These are phyloP conservation scores for Volvox reticuliferus DNA, from an alignment of 139 green algal species.

Conservation along the genomic window DNA sequence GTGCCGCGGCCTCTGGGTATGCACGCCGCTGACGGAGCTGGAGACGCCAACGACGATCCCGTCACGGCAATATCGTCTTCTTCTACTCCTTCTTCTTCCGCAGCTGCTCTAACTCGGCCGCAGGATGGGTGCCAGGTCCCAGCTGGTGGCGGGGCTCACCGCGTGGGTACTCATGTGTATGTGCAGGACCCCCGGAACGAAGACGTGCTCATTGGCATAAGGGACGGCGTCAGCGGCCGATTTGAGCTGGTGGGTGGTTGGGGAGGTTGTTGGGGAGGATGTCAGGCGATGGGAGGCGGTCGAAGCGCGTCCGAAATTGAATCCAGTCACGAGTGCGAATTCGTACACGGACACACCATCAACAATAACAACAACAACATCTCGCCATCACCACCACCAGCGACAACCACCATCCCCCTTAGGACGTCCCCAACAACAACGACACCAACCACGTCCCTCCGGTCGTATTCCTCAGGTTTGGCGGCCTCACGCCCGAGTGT, in stretches of 20 bases:
- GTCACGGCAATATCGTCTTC: no score
- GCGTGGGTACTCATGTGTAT: slow-evolving; percentile 70
- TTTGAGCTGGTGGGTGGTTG: slow-evolving; percentile 69
- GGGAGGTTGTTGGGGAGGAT: neutral
- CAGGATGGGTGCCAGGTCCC: neutral
- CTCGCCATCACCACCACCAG: neutral
- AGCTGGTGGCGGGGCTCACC: neutral
- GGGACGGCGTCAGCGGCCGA: slow-evolving; percentile 69
- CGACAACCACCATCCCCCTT: neutral
- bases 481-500: slow-evolving; percentile 76
- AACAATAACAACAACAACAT: neutral
- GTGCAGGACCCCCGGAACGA: slow-evolving; percentile 70
- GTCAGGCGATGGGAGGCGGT: neutral
- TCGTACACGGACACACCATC: neutral
- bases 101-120: no score
- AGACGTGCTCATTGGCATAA: slow-evolving; percentile 77
- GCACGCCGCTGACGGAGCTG: no score
- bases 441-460: neutral
- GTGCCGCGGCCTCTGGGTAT: slow-evolving; percentile 54
- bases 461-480: slow-evolving; percentile 45
- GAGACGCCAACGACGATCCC: no score
- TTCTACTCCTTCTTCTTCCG: no score
- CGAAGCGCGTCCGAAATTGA: no score
- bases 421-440: neutral
- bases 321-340: no score